Evolutionary conservation across 148 eudicot species (phyloP).

Genomic region (Arbutus unedo): DNA sequence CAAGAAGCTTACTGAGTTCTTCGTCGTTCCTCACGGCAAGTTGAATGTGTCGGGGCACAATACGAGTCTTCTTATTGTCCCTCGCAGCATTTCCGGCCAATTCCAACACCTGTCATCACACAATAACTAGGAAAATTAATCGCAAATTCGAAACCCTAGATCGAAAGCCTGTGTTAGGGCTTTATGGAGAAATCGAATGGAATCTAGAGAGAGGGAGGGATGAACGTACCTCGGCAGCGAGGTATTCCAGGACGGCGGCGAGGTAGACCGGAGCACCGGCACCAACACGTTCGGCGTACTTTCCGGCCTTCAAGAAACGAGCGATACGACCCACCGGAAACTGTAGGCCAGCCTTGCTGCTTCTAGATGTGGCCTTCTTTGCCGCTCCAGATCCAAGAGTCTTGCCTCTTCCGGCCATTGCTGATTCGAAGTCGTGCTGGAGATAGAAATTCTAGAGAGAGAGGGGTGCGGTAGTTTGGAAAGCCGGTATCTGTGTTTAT

Average conservation of each 20-base stretch:
- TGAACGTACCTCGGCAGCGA: not conserved
- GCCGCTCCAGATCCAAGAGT: constrained; percentile 10
- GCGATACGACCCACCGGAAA: constrained; percentile 5
- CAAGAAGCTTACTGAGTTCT: constrained; percentile 10
- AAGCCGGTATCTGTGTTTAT: not conserved
- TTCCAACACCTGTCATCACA: not conserved
- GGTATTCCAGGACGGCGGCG: constrained; percentile 5
- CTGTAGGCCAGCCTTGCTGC: constrained; percentile 7
- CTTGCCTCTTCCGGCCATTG: not conserved
- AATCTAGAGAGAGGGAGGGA: not conserved
- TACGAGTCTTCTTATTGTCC: not conserved
- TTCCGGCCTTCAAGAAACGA: constrained; percentile 3
- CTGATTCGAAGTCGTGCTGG: not conserved
- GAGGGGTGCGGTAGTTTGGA: not conserved
- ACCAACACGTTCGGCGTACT: constrained; percentile 5
- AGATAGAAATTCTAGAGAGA: not conserved
- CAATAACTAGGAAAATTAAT: not conserved
- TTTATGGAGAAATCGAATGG: not conserved
- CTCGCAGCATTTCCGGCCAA: not conserved
- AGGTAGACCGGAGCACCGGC: constrained; percentile 8
- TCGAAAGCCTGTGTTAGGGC: not conserved
- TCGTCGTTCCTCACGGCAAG: constrained; percentile 3
- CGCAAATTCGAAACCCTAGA: constrained; percentile 7
- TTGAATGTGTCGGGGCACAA: constrained; percentile 12
- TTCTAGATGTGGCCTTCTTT: constrained; percentile 2